These are phyloP conservation scores for Cubamyces sp. DNA, from an alignment of 768 basidiomycete species.

Conservation along the genomic window DNA sequence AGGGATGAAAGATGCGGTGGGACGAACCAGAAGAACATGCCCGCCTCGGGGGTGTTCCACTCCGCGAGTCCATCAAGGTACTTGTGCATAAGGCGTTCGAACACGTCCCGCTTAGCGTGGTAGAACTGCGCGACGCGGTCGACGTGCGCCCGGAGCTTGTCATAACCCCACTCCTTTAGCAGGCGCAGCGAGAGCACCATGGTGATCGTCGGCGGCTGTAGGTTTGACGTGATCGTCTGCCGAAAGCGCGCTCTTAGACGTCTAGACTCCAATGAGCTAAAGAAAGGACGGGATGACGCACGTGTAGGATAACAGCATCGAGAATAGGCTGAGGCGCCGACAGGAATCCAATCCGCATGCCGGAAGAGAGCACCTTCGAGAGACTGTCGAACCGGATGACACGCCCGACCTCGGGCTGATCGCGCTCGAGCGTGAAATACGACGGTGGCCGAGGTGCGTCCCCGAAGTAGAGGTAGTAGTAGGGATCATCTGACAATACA, in stretches of 20 bases:
- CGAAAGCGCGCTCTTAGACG: background rate
- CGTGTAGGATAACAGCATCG: slow-evolving; percentile 70
- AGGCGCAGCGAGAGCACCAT: slow-evolving; percentile 65
- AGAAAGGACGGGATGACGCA: slow-evolving; percentile 40
- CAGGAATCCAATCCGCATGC: slow-evolving; percentile 81
- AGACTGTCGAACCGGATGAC: slow-evolving; percentile 90
- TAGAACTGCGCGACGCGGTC: slow-evolving; percentile 74
- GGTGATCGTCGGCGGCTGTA: slow-evolving; percentile 67
- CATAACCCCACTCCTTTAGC: slow-evolving; percentile 73
- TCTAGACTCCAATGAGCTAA: background rate
- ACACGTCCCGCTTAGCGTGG: slow-evolving; percentile 71
- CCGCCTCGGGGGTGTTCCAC: slow-evolving; percentile 72
- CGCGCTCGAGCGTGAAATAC: slow-evolving; percentile 80
- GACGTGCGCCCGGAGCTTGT: slow-evolving; percentile 74
- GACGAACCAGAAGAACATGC: slow-evolving; percentile 89
- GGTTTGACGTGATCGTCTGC: slow-evolving; percentile 68
- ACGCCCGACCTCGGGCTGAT: slow-evolving; percentile 68
- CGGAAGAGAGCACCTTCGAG: slow-evolving; percentile 79
- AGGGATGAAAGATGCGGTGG: slow-evolving; percentile 9
- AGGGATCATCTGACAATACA: slow-evolving; percentile 67
- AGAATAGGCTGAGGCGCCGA: slow-evolving; percentile 74
- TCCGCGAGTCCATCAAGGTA: slow-evolving; percentile 80
- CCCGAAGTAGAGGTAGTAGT: slow-evolving; percentile 79
- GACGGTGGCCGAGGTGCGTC: slow-evolving; percentile 63
- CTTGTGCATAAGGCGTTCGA: slow-evolving; percentile 73